Conservation (phyloP, 345 rosid species). For the Kandelia obovata region DNA sequence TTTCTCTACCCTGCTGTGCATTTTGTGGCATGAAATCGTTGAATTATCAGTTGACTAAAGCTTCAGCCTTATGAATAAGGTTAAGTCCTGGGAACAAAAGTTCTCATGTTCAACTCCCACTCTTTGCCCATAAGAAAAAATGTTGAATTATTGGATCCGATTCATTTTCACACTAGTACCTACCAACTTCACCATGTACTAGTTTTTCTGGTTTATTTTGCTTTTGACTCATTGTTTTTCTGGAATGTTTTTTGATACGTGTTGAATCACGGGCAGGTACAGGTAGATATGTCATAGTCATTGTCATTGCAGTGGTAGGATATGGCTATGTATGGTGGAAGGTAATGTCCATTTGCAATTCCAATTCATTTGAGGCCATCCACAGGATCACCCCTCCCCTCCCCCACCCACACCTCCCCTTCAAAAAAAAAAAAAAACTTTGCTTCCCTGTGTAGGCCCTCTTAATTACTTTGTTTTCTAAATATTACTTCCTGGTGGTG, state of each 20-base stretch:
- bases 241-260: not conserved
- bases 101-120: not conserved
- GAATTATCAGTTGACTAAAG: too few relatives aligned
- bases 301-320: slow-evolving; percentile 55
- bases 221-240: slow-evolving; percentile 4
- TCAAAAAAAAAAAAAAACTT: not conserved
- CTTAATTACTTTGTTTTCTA: not conserved
- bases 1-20: too few relatives aligned
- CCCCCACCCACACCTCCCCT: too few relatives aligned
- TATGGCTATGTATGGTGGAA: slow-evolving; percentile 84
- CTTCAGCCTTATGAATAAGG: too few relatives aligned
- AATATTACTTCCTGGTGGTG: not conserved
- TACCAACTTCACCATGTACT: not conserved
- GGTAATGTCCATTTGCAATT: slow-evolving; percentile 32
- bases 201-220: slow-evolving; percentile 2
- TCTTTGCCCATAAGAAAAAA: not conserved
- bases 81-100: too few relatives aligned
- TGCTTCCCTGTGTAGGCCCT: not conserved
- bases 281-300: slow-evolving; percentile 42
- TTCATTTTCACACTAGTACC: too few relatives aligned
- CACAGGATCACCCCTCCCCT: not conserved
- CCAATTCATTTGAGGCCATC: not conserved
- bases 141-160: too few relatives aligned
- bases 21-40: too few relatives aligned
- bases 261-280: slow-evolving; percentile 40